Percentiles rank a stretch among this genome's conserved stretches.
These are phyloP conservation scores for Cronartium quercuum DNA, from an alignment of 1,284 basidiomycete genomes.

Conservation along the genomic window DNA sequence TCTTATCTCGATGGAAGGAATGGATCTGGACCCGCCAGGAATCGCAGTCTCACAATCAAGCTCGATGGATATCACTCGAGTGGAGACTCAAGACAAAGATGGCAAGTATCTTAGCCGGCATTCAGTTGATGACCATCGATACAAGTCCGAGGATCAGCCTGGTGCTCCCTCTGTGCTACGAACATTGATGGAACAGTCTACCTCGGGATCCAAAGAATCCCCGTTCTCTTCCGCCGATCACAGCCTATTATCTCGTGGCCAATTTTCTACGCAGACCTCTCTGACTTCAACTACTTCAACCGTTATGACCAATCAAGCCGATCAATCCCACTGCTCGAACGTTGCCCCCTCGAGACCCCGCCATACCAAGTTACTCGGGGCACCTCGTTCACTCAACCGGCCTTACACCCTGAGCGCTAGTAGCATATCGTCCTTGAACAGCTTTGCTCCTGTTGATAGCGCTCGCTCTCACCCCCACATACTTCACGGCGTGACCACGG, in stretches of 20 bases:
- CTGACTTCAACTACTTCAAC: slow-evolving; percentile 23
- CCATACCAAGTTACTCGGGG: slow-evolving; percentile 29
- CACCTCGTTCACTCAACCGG: slow-evolving; percentile 9
- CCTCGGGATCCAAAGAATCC: slow-evolving; percentile 20
- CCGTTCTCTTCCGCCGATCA: slow-evolving; percentile 22
- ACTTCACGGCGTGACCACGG: neutral
- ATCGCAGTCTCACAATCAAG: neutral
- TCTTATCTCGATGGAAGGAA: neutral
- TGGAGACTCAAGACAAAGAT: neutral
- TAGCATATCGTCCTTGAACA: slow-evolving; percentile 25
- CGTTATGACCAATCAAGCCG: slow-evolving; percentile 5
- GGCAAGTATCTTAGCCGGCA: neutral
- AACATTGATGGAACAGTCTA: slow-evolving; percentile 12
- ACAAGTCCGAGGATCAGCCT: neutral
- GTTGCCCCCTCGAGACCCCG: slow-evolving; percentile 24
- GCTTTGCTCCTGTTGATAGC: slow-evolving; percentile 1
- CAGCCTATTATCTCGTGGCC: neutral
- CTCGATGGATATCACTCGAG: neutral
- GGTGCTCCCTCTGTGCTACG: neutral
- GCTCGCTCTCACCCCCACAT: slow-evolving; percentile 1
- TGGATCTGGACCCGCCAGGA: neutral
- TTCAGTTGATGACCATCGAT: neutral
- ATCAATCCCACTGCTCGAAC: neutral
- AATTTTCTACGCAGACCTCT: slow-evolving; percentile 21
- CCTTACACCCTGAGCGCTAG: slow-evolving; percentile 31